Percentiles rank a stretch among this genome's conserved stretches.
Conservation (phyloP, 23 red algal species). For the Cyanidiococcus yangmingshanensis region DNA sequence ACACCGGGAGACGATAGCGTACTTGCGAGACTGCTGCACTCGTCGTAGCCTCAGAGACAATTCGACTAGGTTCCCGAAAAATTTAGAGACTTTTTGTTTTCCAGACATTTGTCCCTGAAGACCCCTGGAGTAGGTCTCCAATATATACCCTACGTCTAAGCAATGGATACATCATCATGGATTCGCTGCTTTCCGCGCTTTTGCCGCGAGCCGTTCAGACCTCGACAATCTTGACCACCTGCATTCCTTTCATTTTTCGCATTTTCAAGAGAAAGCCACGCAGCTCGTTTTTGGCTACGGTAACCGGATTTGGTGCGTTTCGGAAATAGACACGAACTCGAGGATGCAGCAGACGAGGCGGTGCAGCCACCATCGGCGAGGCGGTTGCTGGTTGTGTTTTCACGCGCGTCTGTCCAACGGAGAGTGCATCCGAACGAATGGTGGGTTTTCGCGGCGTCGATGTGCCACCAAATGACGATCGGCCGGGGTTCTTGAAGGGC, state of each 20-base stretch:
- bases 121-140: too few relatives aligned
- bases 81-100: too few relatives aligned
- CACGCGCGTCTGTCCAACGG: not conserved
- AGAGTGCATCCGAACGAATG: constrained; percentile 1
- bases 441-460: not conserved
- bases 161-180: too few relatives aligned
- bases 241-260: constrained; percentile 17
- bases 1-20: too few relatives aligned
- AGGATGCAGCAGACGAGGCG: constrained; percentile 6
- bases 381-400: not conserved
- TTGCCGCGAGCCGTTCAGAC: not conserved
- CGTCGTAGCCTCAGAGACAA: too few relatives aligned
- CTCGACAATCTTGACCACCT: constrained; percentile 4
- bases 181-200: too few relatives aligned
- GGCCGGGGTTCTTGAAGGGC: not conserved
- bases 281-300: not conserved
- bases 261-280: constrained; percentile 7
- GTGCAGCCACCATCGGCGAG: constrained; percentile 5
- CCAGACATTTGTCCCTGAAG: too few relatives aligned
- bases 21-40: too few relatives aligned
- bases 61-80: too few relatives aligned
- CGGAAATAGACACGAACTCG: constrained; percentile 3
- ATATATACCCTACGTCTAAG: too few relatives aligned
- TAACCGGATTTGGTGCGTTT: constrained; percentile 3
- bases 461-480: not conserved